Base-by-base conservation (phyloP, 805 yeast species). In the Ogataea saltuana region DNA sequence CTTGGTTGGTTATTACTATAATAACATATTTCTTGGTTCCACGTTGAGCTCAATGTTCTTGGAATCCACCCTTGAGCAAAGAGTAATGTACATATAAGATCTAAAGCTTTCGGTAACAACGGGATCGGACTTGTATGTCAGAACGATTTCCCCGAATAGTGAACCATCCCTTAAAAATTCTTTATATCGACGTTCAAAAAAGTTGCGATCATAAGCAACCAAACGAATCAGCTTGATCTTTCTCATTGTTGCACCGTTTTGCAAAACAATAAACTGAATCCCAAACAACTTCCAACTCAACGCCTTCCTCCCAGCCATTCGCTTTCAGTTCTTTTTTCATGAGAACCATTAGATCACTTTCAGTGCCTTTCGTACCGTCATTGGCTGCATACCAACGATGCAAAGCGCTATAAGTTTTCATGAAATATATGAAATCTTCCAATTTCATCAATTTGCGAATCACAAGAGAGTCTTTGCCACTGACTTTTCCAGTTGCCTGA, bases 221-320 rank as follows among this genome's bases (percentile, higher is more conserved):
- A n/a, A n/a, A n/a, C n/a, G n/a, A n/a, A n/a, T n/a, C n/a, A n/a
- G n/a, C n/a, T n/a, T n/a, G n/a, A n/a, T n/a, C n/a, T 33, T 48
- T 22, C 7, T 22, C 9, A 10, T 7, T 10, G 10, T 22, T 10
- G 25, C 9, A 7, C 12, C 60, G 60, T 42, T 63, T 62, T 5
- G 80, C 77, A 54, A 79, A 68, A 3, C 72, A 69, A 54, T 76
- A 78, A 26, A 76, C 74, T 0, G 87, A 78, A 2, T 75, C 76
- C 78, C 81, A 80, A 16, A 73, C 70, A 11, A 75, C 65, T n/a
- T 67, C 67, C 17, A 77, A 49, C 20, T 62, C 61, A 0, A 69
- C 64, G n/a, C 64, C 65, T 16, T 68, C 69, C 11, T 61, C 59
- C 76, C 85, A 75, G 4, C 75, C 75, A 12, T 54, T 56, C 11